phyloP scores from a whole-genome alignment of 371 early-diverging fungal species.

The Apophysomyces elegans region DNA sequence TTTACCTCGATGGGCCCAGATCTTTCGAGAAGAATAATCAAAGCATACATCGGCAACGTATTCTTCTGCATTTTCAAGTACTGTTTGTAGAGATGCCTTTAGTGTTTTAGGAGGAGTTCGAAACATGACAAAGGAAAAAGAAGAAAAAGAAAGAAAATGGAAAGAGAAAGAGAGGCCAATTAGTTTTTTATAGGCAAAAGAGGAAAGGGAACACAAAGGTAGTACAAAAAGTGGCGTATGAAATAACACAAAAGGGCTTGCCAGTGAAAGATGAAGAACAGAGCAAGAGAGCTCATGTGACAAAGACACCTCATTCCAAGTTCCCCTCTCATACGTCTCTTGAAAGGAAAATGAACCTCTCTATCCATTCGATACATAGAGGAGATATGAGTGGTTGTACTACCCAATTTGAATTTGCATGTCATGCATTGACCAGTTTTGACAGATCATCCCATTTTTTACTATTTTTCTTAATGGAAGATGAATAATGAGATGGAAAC shows the following conservation, averaged over 20 bases:
- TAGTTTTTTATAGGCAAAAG: constrained; percentile 13
- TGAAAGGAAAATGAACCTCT: too few species aligned
- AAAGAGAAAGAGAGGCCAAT: constrained; percentile 13
- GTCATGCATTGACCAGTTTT: constrained; percentile 6
- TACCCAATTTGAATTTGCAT: constrained; percentile 7
- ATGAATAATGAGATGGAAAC: too few species aligned
- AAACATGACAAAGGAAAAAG: constrained; percentile 34
- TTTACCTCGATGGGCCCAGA: constrained; percentile 52
- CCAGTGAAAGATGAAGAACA: background rate
- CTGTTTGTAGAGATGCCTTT: constrained; percentile 31
- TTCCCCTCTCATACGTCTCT: too few species aligned
- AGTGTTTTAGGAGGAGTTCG: constrained; percentile 39
- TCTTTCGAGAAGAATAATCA: constrained; percentile 27
- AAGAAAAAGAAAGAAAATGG: constrained; percentile 8
- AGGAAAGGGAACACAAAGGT: constrained; percentile 11
- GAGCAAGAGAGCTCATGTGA: background rate
- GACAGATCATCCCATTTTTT: background rate
- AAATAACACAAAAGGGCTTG: constrained; percentile 9
- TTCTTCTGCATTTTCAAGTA: constrained; percentile 40
- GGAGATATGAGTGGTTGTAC: background rate
- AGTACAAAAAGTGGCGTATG: constrained; percentile 19
- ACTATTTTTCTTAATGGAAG: background rate
- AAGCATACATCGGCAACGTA: constrained; percentile 51
- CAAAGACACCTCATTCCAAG: background rate
- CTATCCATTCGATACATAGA: too few species aligned